Conservation (phyloP, 331 rosid genomes). For the Malus hybrid region DNA sequence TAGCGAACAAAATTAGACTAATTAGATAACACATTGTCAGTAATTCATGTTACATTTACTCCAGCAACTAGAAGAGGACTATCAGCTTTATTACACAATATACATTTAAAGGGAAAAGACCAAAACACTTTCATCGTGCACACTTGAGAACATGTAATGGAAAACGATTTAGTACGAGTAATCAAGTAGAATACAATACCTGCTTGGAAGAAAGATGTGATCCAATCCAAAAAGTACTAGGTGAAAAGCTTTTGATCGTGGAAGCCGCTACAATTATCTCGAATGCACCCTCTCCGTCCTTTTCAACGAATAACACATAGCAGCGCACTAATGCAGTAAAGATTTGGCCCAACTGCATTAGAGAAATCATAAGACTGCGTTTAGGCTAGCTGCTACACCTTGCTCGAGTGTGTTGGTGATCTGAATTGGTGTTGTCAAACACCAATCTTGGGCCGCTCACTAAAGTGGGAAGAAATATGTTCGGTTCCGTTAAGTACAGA, state of each 20-base stretch:
- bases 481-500: not conserved
- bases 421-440: slow-evolving; percentile 25
- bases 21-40: not conserved
- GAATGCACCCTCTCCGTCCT: slow-evolving; percentile 28
- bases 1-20: too few relatives aligned
- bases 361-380: slow-evolving; percentile 24
- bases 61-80: not conserved
- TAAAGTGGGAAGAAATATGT: slow-evolving; percentile 20
- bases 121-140: too few relatives aligned
- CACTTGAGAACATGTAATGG: too few relatives aligned
- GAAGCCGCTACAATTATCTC: slow-evolving; percentile 20
- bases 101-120: too few relatives aligned
- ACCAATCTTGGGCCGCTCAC: slow-evolving; percentile 19
- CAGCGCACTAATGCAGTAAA: slow-evolving; percentile 13
- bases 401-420: slow-evolving; percentile 8
- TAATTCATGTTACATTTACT: not conserved
- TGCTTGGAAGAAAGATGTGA: slow-evolving; percentile 1
- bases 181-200: too few relatives aligned
- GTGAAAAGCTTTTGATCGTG: slow-evolving; percentile 5
- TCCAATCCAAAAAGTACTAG: slow-evolving; percentile 27
- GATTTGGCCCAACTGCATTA: slow-evolving; percentile 24
- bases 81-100: not conserved
- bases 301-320: slow-evolving; percentile 11
- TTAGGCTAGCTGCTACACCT: slow-evolving; percentile 14
- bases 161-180: too few relatives aligned